These are phyloP conservation scores for Silene coronaria DNA, from an alignment of 179 eudicot genomes.

Conservation along the genomic window DNA sequence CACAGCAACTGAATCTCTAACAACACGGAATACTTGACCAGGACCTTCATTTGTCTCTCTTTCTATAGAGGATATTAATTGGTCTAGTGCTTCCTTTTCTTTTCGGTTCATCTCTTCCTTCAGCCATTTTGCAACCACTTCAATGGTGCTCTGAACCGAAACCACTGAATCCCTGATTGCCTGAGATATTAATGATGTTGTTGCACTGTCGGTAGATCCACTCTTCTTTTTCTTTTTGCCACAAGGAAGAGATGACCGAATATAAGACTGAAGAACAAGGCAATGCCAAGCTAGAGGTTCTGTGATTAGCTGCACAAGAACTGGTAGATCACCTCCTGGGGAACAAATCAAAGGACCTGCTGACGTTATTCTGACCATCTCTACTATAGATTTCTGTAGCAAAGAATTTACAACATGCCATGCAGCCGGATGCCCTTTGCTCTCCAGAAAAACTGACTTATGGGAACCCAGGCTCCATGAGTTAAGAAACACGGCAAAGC, in stretches of 20 bases:
- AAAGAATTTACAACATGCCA: slow-evolving; percentile 59
- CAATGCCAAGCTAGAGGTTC: slow-evolving; percentile 85
- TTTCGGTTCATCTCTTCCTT: slow-evolving; percentile 50
- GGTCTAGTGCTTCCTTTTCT: slow-evolving; percentile 39
- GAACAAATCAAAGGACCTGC: slow-evolving; percentile 39
- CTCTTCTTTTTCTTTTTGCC: slow-evolving; percentile 95
- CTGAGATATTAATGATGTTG: slow-evolving; percentile 39
- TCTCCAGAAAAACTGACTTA: slow-evolving; percentile 32
- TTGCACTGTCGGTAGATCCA: slow-evolving; percentile 46
- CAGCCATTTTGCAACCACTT: slow-evolving; percentile 52
- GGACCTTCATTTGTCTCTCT: slow-evolving; percentile 47
- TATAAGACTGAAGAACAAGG: slow-evolving; percentile 60
- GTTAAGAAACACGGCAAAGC: slow-evolving; percentile 68
- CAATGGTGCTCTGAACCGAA: slow-evolving; percentile 42
- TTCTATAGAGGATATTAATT: slow-evolving; percentile 38
- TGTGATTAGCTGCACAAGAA: slow-evolving; percentile 65
- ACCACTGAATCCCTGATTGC: slow-evolving; percentile 48
- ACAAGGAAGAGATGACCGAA: slow-evolving; percentile 57
- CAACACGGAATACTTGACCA: slow-evolving; percentile 48
- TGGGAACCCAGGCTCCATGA: slow-evolving; percentile 70
- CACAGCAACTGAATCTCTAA: slow-evolving; percentile 34
- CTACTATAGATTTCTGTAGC: slow-evolving; percentile 41
- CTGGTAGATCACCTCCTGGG: slow-evolving; percentile 54
- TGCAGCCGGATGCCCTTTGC: slow-evolving; percentile 29
- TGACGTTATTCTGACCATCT: slow-evolving; percentile 39